Conservation (phyloP, 352 stramenopile species). For the Hyaloperonospora arabidopsidis region DNA sequence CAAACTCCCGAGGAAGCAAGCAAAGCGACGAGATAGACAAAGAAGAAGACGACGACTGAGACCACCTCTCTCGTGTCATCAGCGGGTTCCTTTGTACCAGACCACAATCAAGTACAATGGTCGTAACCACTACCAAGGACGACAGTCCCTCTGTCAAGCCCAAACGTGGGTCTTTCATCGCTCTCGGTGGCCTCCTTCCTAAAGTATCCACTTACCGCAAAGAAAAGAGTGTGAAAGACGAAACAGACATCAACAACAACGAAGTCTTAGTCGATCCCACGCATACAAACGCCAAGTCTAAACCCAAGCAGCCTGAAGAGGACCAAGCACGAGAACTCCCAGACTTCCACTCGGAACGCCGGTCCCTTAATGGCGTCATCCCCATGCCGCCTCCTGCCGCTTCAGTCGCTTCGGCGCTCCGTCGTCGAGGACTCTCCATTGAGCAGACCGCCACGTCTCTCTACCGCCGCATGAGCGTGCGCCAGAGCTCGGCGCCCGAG, state of each 20-base stretch:
- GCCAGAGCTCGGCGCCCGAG: slow-evolving; percentile 34
- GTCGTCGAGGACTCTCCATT: slow-evolving; percentile 43
- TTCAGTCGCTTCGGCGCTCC: slow-evolving; percentile 22
- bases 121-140: slow-evolving; percentile 32
- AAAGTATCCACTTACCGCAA: slow-evolving; percentile 47
- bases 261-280: too few species aligned
- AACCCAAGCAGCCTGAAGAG: slow-evolving; percentile 18
- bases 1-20: too few species aligned
- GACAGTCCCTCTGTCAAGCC: slow-evolving; percentile 33
- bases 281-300: too few species aligned
- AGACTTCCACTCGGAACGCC: slow-evolving; percentile 34
- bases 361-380: slow-evolving; percentile 36
- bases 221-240: slow-evolving; percentile 34
- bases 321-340: slow-evolving; percentile 42
- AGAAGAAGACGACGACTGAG: too few species aligned
- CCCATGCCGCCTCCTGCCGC: slow-evolving; percentile 27
- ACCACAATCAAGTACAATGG: slow-evolving; percentile 21
- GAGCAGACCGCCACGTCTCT: slow-evolving; percentile 45
- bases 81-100: too few species aligned
- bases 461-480: slow-evolving; percentile 47
- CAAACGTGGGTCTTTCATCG: slow-evolving; percentile 34
- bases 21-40: too few species aligned
- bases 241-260: too few species aligned
- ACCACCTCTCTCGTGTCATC: too few species aligned
- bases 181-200: slow-evolving; percentile 49